Evolutionary conservation across 2,329 filamentous ascomycete species (phyloP).

Genomic region (Apiospora sp.): DNA sequence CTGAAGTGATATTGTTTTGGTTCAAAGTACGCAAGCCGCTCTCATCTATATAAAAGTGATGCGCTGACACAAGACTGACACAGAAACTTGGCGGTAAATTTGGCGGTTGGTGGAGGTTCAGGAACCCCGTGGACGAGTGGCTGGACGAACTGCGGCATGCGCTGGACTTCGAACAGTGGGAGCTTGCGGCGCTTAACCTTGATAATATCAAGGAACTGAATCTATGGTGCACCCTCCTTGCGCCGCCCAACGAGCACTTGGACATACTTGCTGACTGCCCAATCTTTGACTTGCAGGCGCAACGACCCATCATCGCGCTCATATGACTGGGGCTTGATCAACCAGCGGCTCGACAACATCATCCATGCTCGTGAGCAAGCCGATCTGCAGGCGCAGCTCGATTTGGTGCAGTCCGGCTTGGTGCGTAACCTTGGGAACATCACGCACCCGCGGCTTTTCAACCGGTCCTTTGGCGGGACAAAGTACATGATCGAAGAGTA

Average conservation of each 20-base stretch:
- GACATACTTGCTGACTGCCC: not conserved
- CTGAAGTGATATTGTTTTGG: slow-evolving; percentile 71
- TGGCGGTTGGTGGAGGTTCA: slow-evolving; percentile 70
- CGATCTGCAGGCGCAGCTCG: slow-evolving; percentile 78
- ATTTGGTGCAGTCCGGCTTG: slow-evolving; percentile 79
- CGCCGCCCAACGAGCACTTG: not conserved
- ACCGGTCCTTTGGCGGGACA: slow-evolving; percentile 85
- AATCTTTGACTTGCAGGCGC: slow-evolving; percentile 62
- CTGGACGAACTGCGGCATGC: slow-evolving; percentile 71
- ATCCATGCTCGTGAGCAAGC: slow-evolving; percentile 72
- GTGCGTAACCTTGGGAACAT: slow-evolving; percentile 93
- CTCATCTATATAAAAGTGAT: not conserved
- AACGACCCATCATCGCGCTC: slow-evolving; percentile 81
- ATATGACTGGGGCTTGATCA: slow-evolving; percentile 88
- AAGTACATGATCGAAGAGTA: slow-evolving; percentile 94
- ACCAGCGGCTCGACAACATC: slow-evolving; percentile 76
- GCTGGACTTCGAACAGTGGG: slow-evolving; percentile 83
- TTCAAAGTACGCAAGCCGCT: slow-evolving; percentile 53
- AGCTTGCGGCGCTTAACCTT: slow-evolving; percentile 82
- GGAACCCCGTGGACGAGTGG: slow-evolving; percentile 70
- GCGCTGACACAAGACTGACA: slow-evolving; percentile 25
- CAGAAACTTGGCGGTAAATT: slow-evolving; percentile 74
- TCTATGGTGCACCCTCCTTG: slow-evolving; percentile 67
- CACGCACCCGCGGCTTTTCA: slow-evolving; percentile 81
- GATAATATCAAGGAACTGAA: slow-evolving; percentile 84